These are phyloP conservation scores for Neurospora discreta DNA, from an alignment of 495 filamentous ascomycete species.

Conservation along the genomic window DNA sequence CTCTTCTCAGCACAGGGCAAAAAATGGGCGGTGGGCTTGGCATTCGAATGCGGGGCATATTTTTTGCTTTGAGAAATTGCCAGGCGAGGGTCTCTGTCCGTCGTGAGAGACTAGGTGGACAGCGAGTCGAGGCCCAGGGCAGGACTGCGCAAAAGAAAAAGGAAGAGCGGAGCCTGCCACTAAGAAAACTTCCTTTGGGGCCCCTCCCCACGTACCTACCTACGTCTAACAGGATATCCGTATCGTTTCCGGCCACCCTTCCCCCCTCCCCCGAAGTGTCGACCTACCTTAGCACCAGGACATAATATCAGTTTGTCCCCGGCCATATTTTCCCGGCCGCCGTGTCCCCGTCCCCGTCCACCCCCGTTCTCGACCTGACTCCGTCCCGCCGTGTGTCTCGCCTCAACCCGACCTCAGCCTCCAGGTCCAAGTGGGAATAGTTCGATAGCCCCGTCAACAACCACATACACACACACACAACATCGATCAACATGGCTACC, in stretches of 20 bases:
- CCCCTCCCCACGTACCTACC: too few relatives aligned
- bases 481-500: conserved; percentile 17
- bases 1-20: conserved; percentile 3
- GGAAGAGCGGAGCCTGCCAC: conserved; percentile 4
- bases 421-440: conserved; percentile 1
- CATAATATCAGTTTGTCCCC: background rate
- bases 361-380: conserved; percentile 1
- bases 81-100: background rate
- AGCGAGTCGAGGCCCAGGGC: conserved; percentile 10
- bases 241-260: conserved; percentile 10
- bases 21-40: conserved; percentile 14
- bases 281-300: conserved; percentile 2
- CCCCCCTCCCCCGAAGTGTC: conserved; percentile 3
- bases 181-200: conserved; percentile 7
- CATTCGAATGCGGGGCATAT: conserved; percentile 19
- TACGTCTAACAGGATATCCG: conserved; percentile 9
- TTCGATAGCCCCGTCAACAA: background rate
- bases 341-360: background rate
- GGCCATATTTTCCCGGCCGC: background rate
- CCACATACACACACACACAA: background rate
- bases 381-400: conserved; percentile 2
- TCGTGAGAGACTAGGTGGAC: conserved; percentile 3
- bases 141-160: conserved; percentile 13
- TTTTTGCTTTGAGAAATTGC: conserved; percentile 10
- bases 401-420: background rate